These are phyloP conservation scores for Kuraishia molischiana DNA, from an alignment of 805 yeast species.

Conservation along the genomic window DNA sequence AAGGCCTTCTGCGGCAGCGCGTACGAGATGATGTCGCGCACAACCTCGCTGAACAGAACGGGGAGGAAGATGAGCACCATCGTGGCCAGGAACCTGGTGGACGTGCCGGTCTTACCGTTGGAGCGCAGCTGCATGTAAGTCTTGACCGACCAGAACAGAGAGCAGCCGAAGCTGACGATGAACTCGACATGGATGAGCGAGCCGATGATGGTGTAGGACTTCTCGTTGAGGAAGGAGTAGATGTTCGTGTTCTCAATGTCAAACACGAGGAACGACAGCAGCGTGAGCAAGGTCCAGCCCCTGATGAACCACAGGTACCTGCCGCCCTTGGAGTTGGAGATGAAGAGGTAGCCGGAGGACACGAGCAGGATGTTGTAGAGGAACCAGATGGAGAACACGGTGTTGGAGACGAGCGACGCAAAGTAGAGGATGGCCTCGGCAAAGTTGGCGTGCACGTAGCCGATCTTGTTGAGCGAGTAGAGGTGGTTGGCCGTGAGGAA, in stretches of 20 bases:
- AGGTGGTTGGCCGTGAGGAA: slow-evolving; percentile 9
- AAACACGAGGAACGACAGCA: slow-evolving; percentile 17
- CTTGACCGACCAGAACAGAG: slow-evolving; percentile 9
- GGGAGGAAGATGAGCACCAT: slow-evolving; percentile 9
- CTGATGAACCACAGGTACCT: slow-evolving; percentile 9
- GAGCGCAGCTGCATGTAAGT: slow-evolving; percentile 10
- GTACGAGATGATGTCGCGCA: slow-evolving; percentile 9
- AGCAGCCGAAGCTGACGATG: slow-evolving; percentile 8
- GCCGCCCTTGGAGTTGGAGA: slow-evolving; percentile 8
- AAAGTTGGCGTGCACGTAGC: slow-evolving; percentile 14
- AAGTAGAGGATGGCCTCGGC: slow-evolving; percentile 12
- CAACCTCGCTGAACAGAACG: slow-evolving; percentile 9
- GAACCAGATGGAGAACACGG: slow-evolving; percentile 19
- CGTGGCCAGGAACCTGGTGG: slow-evolving; percentile 8
- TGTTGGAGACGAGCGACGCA: slow-evolving; percentile 10
- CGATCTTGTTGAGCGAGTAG: slow-evolving; percentile 13
- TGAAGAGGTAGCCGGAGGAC: slow-evolving; percentile 16
- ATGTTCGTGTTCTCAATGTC: slow-evolving; percentile 18
- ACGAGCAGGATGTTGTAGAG: slow-evolving; percentile 20
- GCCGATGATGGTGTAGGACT: slow-evolving; percentile 10
- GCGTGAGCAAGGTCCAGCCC: slow-evolving; percentile 9
- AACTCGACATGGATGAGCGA: slow-evolving; percentile 15
- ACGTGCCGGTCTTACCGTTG: slow-evolving; percentile 3
- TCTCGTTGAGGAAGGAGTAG: slow-evolving; percentile 17
- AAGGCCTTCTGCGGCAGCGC: slow-evolving; percentile 7